Base-by-base conservation (phyloP, 2,329 filamentous ascomycete genomes). In the Diplodia corticola region DNA sequence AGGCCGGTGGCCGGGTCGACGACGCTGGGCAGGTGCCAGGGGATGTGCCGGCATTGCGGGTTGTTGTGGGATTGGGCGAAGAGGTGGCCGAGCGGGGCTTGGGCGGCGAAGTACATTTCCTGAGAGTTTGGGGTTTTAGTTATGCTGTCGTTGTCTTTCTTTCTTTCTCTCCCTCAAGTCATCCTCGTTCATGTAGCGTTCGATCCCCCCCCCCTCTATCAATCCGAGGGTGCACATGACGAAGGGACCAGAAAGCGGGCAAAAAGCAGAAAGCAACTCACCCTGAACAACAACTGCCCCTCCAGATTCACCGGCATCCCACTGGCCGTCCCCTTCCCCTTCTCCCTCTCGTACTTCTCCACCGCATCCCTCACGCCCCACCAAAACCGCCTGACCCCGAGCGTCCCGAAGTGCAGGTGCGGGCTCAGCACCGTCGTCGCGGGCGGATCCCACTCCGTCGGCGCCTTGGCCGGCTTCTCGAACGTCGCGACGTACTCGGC, bases 101-200 rank as follows among this genome's bases (percentile, higher is more conserved):
- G 90, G 0, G 90, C 90, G 15, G 85, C 90, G 71, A 93, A 93
- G 76, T 93, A 93, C 91, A 93, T 93, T 73, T 93, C 91, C 63
- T 65, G 48, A 13, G 10, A 2, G 0, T 33, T 24, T 20, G 0
- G 5, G 44, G 3, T n/a, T 17, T 50, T 15, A 26, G 28, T 22
- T 28, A n/a, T 15, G 26, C 12, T 33, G 33, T 10, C 33, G 33
- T 3, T 10, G 33, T 13, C 33, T 4, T 28, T 28, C n/a, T n/a
- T n/a, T n/a, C n/a, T n/a, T n/a, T n/a, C n/a, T 28, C 28, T 28
- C 28, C 28, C 3, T 6, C 28, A 28, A 28, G 6, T 28, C 28
- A 28, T 28, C 28, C 28, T 28, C 28, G 6, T 4, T 6, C 28
- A 6, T 28, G 6, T 28, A 6, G 28, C 28, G 28, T 28, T 28